Base-by-base conservation (phyloP, 2,329 filamentous ascomycete species). In the Colletotrichum salicis region DNA sequence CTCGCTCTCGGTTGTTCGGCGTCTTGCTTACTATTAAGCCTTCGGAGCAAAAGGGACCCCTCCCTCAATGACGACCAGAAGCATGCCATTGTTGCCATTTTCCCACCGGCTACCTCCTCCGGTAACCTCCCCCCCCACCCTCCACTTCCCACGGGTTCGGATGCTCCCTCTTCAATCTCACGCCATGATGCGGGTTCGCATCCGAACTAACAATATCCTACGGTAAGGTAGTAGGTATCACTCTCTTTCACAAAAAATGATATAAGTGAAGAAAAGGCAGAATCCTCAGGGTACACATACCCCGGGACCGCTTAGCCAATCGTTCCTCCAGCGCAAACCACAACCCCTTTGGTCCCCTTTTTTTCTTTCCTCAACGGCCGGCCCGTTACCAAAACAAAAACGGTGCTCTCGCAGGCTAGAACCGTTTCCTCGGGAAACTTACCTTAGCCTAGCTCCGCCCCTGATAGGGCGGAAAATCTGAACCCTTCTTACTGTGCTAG, bases 151-250 rank as follows among this genome's bases (percentile, higher is more conserved):
- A 58, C 33, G 52, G 31, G 31, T 57, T 71, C 57, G 64, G 57
- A 67, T 67, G 56, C 24, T 60, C 52, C 68, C 64, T 67, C 58
- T 19, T 51, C 62, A 70, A 31, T 19, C 68, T 58, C 57, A 51
- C 64, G 57, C 51, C 57, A 57, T 51, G 31, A 54, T 37, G 11
- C 24, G 37, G 37, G 19, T 41, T 41, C 37, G 5, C 19, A 19
- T 15, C 37, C 37, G 37, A 41, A 41, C 37, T 41, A 6, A 33
- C 24, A 24, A 5, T 33, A 8, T 22, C 37, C 24, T 22, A 6
- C 51, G 22, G 22, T 19, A 7, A 41, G 37, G 15, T 19, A 51
- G 19, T n/a, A 24, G 35, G 19, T n/a, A 24, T 52, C 48, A n/a
- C n/a, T 13, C 48, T 24, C 12, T 29, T 57, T 31, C 24, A 33